Evolutionary conservation across 2,329 filamentous ascomycete species (phyloP).

Genomic region (Paramyrothecium sp.): DNA sequence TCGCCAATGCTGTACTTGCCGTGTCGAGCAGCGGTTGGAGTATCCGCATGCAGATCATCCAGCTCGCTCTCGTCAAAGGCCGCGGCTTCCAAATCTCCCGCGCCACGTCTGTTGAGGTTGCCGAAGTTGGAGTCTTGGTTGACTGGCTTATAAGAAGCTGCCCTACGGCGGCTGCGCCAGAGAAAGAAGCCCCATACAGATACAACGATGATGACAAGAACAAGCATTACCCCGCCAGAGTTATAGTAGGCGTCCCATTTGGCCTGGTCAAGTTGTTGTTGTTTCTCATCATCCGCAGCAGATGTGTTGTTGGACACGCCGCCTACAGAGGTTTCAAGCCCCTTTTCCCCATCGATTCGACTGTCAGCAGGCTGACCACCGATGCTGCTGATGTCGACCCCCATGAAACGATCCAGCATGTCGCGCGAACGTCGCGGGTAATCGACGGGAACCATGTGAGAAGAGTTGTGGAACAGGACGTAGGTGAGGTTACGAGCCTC

Average conservation of each 20-base stretch:
- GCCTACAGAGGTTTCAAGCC: slow-evolving; percentile 74
- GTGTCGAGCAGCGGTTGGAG: slow-evolving; percentile 39
- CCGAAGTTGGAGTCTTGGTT: slow-evolving; percentile 38
- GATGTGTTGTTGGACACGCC: slow-evolving; percentile 59
- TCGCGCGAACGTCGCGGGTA: slow-evolving; percentile 82
- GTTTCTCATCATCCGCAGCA: slow-evolving; percentile 51
- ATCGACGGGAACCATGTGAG: slow-evolving; percentile 98
- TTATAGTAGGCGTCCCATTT: slow-evolving; percentile 88
- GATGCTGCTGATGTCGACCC: slow-evolving; percentile 85
- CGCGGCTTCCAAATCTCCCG: slow-evolving; percentile 58
- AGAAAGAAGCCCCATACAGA: slow-evolving; percentile 72
- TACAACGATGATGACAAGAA: slow-evolving; percentile 75
- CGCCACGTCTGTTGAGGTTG: slow-evolving; percentile 41
- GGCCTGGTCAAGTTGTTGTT: slow-evolving; percentile 74
- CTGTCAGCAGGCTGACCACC: slow-evolving; percentile 78
- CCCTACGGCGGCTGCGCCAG: slow-evolving; percentile 60
- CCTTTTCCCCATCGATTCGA: slow-evolving; percentile 81
- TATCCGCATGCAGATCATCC: slow-evolving; percentile 56
- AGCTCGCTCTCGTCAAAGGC: slow-evolving; percentile 67
- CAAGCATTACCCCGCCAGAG: slow-evolving; percentile 81
- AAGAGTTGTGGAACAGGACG: slow-evolving; percentile 90
- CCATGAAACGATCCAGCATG: slow-evolving; percentile 97
- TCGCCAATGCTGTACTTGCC: slow-evolving; percentile 57
- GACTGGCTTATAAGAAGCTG: slow-evolving; percentile 53
- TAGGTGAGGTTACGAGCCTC: slow-evolving; percentile 94